Base-by-base conservation (phyloP, 164 flowering plant genomes). In the Pachysandra terminalis region DNA sequence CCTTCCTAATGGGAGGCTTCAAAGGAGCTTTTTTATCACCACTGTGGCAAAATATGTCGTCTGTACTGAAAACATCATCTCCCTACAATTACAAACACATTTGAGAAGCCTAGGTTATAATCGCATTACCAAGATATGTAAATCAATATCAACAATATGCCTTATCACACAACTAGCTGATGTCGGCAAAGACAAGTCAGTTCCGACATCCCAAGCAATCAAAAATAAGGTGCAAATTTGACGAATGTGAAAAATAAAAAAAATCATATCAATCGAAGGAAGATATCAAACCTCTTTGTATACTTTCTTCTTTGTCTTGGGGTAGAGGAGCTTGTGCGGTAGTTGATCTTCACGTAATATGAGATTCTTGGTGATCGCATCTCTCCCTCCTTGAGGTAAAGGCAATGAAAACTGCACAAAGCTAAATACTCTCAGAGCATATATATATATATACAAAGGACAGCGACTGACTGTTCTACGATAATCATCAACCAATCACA, bases 291-390 rank as follows among this genome's bases (percentile, higher is more conserved):
- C 98, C 87, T 84, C 69, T 58, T 85, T 86, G 52, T 73, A 83
- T 9, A 67, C 75, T 78, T 88, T 90, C 83, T 88, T 91, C 83
- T 86, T 92, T 14, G 82, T 81, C 73, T 84, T 92, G 1, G 96
- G 96, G 74, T 90, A 68, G 10, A 92, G 88, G 24, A 78, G 69
- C 81, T 87, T 92, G 65, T 88, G 91, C 24, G 98, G 92, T 9
- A 95, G 91, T 75, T 95, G 98, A 82, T 95, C 98, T 78, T 95
- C 99, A 27, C 97, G 96, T 71, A 95, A 71, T 53, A 95, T 75
- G 19, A 83, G 89, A 63, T 92, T 95, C 77, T 90, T 92, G 3
- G 97, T 68, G 32, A 95, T 72, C 40, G 94, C 97, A 65, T 88
- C 91, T 71, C 99, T 87, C 73, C 97, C 99, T 58, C 99, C 96